Base-by-base conservation (phyloP, 306 rosid species). In the Trifolium subterraneum region DNA sequence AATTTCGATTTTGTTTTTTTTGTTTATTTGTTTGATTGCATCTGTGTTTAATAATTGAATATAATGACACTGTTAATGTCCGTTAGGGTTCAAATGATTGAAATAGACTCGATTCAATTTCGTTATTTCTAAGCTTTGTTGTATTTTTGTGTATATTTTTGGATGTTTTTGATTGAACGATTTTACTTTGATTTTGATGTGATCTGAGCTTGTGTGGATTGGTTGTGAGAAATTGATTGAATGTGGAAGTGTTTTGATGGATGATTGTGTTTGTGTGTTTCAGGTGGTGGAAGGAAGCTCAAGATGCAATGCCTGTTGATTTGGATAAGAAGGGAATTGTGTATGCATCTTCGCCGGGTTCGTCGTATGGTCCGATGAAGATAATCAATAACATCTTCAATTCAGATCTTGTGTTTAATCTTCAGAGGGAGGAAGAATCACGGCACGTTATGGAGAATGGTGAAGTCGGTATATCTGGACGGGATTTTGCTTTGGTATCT, bases 221-320 rank as follows among this genome's bases (percentile, higher is more conserved):
- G 68, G 58, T 73, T 74, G 51, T 13, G 54, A 54, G 31, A n/a
- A 29, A 29, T 31, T 79, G 70, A 41, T 48, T 52, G 66, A 51
- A 58, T 85, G 35, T 20, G 50, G 7, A 61, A 74, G 50, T 6
- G 51, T 2, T 18, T 76, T 38, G 72, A 45, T 76, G 16, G 51
- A 10, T 79, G 82, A 66, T 79, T 80, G 11, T 74, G 70, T 45
- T 59, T 55, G 38, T 74, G 70, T 66, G 13, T 78, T 87, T 82
- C 88, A 92, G 99, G 86, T 94, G 99, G 99, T 94, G 99, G 99
- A 94, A 88, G 86, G 92, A 90, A 64, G 90, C 99, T 42, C 88
- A 86, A 64, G 93, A 88, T 84, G 83, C 95, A 71, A 80, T 88
- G 72, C 71, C 81, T 15, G 89, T 72, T 25, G 96, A 81, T 84